Evolutionary conservation across 1,284 basidiomycete genomes (phyloP).

Genomic region (Leccinum cinnamomeum): DNA sequence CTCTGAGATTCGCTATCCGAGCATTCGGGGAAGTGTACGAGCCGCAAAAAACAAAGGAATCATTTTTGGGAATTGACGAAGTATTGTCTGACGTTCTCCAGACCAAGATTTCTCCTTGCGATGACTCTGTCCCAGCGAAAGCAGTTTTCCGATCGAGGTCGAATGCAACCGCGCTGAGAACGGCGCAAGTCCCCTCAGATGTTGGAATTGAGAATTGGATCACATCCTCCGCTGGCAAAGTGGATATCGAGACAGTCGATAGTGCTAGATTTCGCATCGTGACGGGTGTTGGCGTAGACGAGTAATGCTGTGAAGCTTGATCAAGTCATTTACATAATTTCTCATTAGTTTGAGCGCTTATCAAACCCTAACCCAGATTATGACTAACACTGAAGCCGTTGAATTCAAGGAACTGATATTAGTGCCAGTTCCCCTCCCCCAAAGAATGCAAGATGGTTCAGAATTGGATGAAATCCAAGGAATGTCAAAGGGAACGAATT

Average conservation of each 20-base stretch:
- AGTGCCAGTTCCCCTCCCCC: too few species aligned
- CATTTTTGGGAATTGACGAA: slow-evolving; percentile 12
- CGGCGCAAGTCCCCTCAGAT: slow-evolving; percentile 25
- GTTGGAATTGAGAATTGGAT: slow-evolving; percentile 46
- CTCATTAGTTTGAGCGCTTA: too few species aligned
- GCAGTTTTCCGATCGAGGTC: slow-evolving; percentile 68
- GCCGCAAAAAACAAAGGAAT: slow-evolving; percentile 30
- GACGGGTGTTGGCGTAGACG: too few species aligned
- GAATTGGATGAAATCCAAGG: too few species aligned
- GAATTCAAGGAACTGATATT: too few species aligned
- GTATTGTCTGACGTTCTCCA: slow-evolving; percentile 46
- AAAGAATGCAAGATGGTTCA: too few species aligned
- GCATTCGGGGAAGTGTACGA: slow-evolving; percentile 24
- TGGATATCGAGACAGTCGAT: slow-evolving; percentile 20
- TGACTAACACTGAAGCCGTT: too few species aligned
- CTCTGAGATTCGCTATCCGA: slow-evolving; percentile 61
- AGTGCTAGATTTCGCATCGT: slow-evolving; percentile 34
- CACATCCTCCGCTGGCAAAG: slow-evolving; percentile 31
- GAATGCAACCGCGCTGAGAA: slow-evolving; percentile 51
- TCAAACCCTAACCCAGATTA: too few species aligned
- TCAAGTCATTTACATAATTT: too few species aligned
- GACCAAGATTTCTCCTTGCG: slow-evolving; percentile 58
- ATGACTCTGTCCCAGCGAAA: slow-evolving; percentile 65
- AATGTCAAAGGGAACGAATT: too few species aligned
- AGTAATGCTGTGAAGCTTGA: too few species aligned